These are phyloP conservation scores for Cupressus sempervirens DNA, from an alignment of 75 land plant genomes.

Conservation along the genomic window DNA sequence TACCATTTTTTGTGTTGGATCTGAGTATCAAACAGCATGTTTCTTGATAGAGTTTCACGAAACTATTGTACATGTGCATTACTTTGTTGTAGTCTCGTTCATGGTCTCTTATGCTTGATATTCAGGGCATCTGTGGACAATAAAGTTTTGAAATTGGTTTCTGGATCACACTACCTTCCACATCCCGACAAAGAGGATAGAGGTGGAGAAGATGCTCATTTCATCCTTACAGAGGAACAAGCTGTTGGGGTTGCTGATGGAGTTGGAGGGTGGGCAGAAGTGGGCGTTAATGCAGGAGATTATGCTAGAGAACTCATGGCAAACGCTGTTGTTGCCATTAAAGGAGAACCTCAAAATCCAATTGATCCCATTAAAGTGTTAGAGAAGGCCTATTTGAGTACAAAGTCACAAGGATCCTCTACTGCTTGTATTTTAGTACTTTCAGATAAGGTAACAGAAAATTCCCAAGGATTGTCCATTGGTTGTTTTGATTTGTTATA, in stretches of 20 bases:
- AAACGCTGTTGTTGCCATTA: constrained; percentile 60
- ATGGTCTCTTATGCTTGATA: constrained; percentile 6
- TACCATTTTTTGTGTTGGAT: neutral
- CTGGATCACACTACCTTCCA: constrained; percentile 85
- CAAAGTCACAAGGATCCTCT: constrained; percentile 83
- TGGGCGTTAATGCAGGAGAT: constrained; percentile 78
- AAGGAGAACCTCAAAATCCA: constrained; percentile 68
- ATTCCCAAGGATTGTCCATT: neutral
- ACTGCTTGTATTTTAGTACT: constrained; percentile 95
- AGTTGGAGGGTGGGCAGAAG: constrained; percentile 94
- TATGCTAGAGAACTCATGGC: constrained; percentile 94
- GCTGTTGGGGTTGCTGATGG: constrained; percentile 96
- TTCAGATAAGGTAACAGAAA: constrained; percentile 55
- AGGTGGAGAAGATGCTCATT: constrained; percentile 95
- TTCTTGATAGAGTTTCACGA: neutral
- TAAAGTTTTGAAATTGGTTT: constrained; percentile 55
- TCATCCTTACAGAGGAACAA: constrained; percentile 72
- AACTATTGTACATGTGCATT: neutral
- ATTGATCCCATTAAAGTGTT: constrained; percentile 74
- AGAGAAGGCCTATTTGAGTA: constrained; percentile 71
- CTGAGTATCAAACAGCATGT: neutral
- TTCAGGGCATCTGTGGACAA: constrained; percentile 41
- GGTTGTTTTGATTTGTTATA: neutral
- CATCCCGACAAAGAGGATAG: constrained; percentile 86
- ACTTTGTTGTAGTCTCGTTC: neutral